Evolutionary conservation across 129 eudicot genomes (phyloP).

Genomic region (Artemisia argyi): DNA sequence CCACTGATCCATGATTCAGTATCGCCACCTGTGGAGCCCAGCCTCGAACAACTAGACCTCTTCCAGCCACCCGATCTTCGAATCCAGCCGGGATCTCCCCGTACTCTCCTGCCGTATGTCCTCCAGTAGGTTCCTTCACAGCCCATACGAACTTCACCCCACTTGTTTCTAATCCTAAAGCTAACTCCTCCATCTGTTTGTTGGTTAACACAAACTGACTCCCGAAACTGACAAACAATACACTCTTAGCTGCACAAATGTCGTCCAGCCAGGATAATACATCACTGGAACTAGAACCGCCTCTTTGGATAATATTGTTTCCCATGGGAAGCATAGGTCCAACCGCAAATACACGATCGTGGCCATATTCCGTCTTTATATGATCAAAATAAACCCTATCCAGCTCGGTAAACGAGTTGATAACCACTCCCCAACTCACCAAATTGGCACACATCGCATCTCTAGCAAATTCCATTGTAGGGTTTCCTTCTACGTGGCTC

Average conservation of each 20-base stretch:
- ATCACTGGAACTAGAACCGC: slow-evolving; percentile 20
- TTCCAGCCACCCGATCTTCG: background rate
- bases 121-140: background rate
- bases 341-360: slow-evolving; percentile 56
- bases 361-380: slow-evolving; percentile 33
- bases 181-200: slow-evolving; percentile 16
- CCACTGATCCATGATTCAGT: slow-evolving; percentile 8
- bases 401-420: slow-evolving; percentile 55
- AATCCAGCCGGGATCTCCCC: background rate
- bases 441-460: too few relatives aligned
- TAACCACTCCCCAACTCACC: slow-evolving; percentile 20
- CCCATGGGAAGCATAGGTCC: slow-evolving; percentile 51
- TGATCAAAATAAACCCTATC: slow-evolving; percentile 49
- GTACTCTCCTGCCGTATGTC: background rate
- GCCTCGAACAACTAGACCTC: background rate
- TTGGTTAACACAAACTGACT: slow-evolving; percentile 8
- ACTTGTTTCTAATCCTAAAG: background rate
- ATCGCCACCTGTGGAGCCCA: background rate
- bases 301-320: background rate
- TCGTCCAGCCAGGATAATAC: background rate
- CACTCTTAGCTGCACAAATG: background rate
- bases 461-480: too few relatives aligned
- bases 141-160: slow-evolving; percentile 2
- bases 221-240: slow-evolving; percentile 10
- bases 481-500: too few relatives aligned